These are phyloP conservation scores for Bocquillonia castaneifolia DNA, from an alignment of 441 rosid genomes.

Conservation along the genomic window DNA sequence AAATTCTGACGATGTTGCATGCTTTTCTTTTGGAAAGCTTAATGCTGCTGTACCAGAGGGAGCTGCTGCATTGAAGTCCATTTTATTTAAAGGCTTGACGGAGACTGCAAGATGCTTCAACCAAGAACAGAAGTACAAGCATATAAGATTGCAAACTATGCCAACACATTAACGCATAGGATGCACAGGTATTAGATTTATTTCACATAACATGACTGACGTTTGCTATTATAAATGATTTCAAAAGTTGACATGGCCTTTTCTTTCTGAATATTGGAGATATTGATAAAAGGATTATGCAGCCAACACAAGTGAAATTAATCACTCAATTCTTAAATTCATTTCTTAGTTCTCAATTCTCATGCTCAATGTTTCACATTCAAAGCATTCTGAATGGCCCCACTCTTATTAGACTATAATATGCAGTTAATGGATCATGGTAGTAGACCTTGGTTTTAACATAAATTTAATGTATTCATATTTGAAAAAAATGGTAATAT, in stretches of 20 bases:
- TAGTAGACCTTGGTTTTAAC: too few species aligned
- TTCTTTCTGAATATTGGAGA: background rate
- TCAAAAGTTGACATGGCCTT: background rate
- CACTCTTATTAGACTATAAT: too few species aligned
- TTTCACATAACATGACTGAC: background rate
- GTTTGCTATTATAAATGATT: background rate
- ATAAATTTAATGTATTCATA: too few species aligned
- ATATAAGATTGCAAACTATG: constrained; percentile 51
- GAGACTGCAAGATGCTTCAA: constrained; percentile 62
- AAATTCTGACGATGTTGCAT: background rate
- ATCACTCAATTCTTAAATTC: background rate
- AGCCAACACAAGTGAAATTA: background rate
- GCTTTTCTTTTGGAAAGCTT: constrained; percentile 37
- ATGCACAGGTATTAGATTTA: background rate
- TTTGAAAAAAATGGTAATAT: too few species aligned
- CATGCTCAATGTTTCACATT: background rate
- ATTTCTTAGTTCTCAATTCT: too few species aligned
- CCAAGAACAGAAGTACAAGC: constrained; percentile 79
- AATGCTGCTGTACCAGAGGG: constrained; percentile 68
- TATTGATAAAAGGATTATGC: background rate
- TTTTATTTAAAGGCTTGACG: constrained; percentile 59
- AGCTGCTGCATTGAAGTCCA: constrained; percentile 54
- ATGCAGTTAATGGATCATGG: too few species aligned
- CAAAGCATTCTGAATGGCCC: too few species aligned
- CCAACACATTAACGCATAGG: too few species aligned